Conservation (phyloP, 1,284 basidiomycete genomes). For the Sporisorium exsertum region DNA sequence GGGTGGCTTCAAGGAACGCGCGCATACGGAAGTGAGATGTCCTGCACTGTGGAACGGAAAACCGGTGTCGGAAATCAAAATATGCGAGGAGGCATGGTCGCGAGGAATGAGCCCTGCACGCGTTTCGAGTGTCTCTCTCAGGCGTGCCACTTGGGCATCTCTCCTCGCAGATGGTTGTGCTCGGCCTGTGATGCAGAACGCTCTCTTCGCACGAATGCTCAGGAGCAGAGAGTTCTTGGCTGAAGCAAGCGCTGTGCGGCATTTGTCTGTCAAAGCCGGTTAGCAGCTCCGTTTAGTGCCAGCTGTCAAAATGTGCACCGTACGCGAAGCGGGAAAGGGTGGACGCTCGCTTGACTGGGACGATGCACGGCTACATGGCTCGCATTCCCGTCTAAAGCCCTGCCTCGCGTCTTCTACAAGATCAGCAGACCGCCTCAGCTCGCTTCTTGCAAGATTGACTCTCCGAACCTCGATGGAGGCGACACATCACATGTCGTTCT, state of each 20-base stretch:
- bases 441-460: conserved; percentile 7
- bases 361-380: conserved; percentile 22
- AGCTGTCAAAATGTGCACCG: conserved; percentile 8
- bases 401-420: no score
- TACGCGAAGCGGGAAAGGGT: background rate
- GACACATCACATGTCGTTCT: conserved; percentile 35
- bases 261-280: background rate
- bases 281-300: conserved; percentile 4
- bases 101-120: conserved; percentile 28
- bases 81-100: conserved; percentile 24
- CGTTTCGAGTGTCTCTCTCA: background rate
- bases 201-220: background rate
- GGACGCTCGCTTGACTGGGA: background rate
- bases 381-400: background rate
- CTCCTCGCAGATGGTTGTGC: background rate
- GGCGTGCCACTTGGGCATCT: background rate
- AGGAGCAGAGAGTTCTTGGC: background rate
- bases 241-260: background rate
- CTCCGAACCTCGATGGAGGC: no score
- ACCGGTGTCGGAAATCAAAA: background rate
- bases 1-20: conserved; percentile 17
- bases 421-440: no score
- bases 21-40: conserved; percentile 11
- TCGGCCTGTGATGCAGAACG: background rate
- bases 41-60: conserved; percentile 16